Percentiles rank a stretch among this genome's conserved stretches.
Evolutionary conservation across 768 basidiomycete species (phyloP).

Genomic region (Tylopilus subfusipes): DNA sequence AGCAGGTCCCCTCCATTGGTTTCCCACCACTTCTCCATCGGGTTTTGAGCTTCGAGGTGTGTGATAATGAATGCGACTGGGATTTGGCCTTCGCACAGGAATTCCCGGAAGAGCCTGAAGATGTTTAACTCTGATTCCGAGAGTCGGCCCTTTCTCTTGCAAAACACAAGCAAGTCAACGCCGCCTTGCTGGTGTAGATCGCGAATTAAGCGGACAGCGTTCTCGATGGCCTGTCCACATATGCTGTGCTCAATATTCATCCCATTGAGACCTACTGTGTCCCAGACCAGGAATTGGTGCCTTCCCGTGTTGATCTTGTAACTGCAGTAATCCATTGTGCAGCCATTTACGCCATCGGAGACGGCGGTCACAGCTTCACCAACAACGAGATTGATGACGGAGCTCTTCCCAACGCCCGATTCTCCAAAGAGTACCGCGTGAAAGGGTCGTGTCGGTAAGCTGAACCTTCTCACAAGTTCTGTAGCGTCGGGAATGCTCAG

Average conservation of each 20-base stretch:
- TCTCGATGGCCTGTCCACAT: slow-evolving; percentile 19
- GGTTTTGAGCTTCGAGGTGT: slow-evolving; percentile 30
- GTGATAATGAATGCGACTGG: slow-evolving; percentile 40
- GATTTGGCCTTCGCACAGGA: slow-evolving; percentile 37
- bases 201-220: slow-evolving; percentile 29
- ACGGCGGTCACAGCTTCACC: slow-evolving; percentile 20
- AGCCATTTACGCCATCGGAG: slow-evolving; percentile 28
- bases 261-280: slow-evolving; percentile 33
- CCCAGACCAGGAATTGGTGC: slow-evolving; percentile 28
- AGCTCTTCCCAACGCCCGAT: slow-evolving; percentile 39
- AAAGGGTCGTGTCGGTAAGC: slow-evolving; percentile 10
- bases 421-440: slow-evolving; percentile 41
- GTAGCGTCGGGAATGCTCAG: slow-evolving; percentile 11
- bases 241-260: slow-evolving; percentile 1
- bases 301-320: slow-evolving; percentile 24
- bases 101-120: slow-evolving; percentile 36
- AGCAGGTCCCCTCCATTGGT: slow-evolving; percentile 17
- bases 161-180: slow-evolving; percentile 38
- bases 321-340: slow-evolving; percentile 30
- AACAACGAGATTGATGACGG: slow-evolving; percentile 39
- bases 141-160: slow-evolving; percentile 32
- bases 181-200: slow-evolving; percentile 30
- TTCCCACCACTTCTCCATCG: slow-evolving; percentile 35
- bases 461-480: slow-evolving; percentile 12
- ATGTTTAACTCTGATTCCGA: slow-evolving; percentile 24